Evolutionary conservation across 805 yeast genomes (phyloP), one percentile per base, ranked within the genome.

Genomic region (Teunomyces aglyptinius): DNA sequence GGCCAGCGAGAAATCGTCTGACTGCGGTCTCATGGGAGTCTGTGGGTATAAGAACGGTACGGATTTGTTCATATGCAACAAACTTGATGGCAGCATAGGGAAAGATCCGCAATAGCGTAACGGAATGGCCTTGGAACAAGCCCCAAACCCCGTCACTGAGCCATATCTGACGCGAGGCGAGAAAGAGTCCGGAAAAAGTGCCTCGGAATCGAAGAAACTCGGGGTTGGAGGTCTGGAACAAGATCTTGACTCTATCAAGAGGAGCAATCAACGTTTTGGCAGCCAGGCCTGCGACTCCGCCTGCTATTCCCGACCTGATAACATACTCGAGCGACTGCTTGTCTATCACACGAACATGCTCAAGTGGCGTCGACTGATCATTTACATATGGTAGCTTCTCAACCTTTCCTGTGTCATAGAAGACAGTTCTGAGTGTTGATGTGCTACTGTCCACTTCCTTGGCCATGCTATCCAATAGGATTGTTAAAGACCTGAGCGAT

Each of bases 51-150:
- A 94, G 65, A 1, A 86, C 46, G 10, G 87, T 75, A 50, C 99
- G 70, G 41, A 91, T 81, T 65, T 94, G 98, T 67, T 94, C 99
- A 65, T 94, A 94, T 7, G 96, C 91, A 12, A 94, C 96, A 65
- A 92, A 94, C 64, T 94, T 94, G 59, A 94, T 87, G 8, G 97
- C 96, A 3, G 99, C 97, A 64, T 94, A 94, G 1, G 99, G 99
- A 64, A 94, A 92, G 3, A 94, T 89, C 51, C 99, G 76, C 36
- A 91, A 65, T 43, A 94, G 70, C 0, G 99, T 94, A 1, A 95
- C 97, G 4, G 96, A 88, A 64, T 94, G 99, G 34, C 99, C 99
- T 59, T 92, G 96, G 63, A 83, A 92, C 45, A 94, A 78, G 1
- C 99, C 99, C 36, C 70, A 51, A 1, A 83, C 40, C 13, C 98